Base-by-base conservation (phyloP, 192 early-diverging fungal genomes). In the Linnemannia schmuckeri region DNA sequence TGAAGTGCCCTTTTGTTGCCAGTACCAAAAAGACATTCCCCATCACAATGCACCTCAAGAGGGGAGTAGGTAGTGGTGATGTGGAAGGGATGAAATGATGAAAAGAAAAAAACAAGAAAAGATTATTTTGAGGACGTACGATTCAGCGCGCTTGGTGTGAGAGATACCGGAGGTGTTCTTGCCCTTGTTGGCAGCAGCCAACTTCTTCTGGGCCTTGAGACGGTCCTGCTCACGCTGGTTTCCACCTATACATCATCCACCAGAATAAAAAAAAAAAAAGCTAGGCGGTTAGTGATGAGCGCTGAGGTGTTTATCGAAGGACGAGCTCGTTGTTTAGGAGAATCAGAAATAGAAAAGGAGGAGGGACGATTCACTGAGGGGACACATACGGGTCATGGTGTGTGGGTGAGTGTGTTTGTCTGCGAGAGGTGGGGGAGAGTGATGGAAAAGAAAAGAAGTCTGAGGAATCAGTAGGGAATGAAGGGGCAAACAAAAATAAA, bases 211-310 rank as follows among this genome's bases (percentile, higher is more conserved):
- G 66, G 83, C 83, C 71, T 86, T 86, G 20, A 68, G 79, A 78
- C 83, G 83, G 75, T 86, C 83, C 78, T 54, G 80, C 47, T 86
- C 83, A 41, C 83, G 74, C 79, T 86, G 83, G 63, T 86, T 86
- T 72, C 83, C 83, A 77, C 83, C 82, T 84, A 78, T 15, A 49
- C 37, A 40, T 30, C 47, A 40, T 54, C 35, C 73, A n/a, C 6
- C 12, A 55, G 17, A 18, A 1, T 22, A 27, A 54, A 30, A 24
- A 33, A 30, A 33, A 30, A 13, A 24, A 3, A 30, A 46, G 44
- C 20, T 46, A 46, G 10, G 22, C n/a, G 0, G 24, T 41, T 46
- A 27, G 72, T 10, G 72, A 24, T 33, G 7, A 13, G 40, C 27
- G 41, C 0, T 33, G 30, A 33, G 9, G 44, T 15, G 44, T 46